Evolutionary conservation across 768 basidiomycete genomes (phyloP).

Genomic region (Podaxis sp.): DNA sequence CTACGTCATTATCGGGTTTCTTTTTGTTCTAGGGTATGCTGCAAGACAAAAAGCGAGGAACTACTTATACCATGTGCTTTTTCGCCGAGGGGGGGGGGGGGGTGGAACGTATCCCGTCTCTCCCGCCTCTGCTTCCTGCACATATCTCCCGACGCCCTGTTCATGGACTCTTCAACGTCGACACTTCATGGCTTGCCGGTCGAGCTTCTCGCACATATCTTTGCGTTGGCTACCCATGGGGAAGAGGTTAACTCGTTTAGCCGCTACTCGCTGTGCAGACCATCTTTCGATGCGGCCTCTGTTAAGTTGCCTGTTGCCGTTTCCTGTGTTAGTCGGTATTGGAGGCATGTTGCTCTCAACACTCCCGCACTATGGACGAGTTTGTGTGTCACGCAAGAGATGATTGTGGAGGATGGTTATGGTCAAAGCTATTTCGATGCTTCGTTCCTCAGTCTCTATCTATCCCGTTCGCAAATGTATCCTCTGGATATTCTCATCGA

Average conservation of each 20-base stretch:
- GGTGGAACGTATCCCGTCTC: conserved; percentile 9
- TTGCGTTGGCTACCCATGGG: conserved; percentile 40
- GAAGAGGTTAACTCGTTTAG: conserved; percentile 12
- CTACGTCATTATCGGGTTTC: conserved; percentile 19
- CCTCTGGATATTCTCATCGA: conserved; percentile 56
- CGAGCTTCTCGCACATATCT: conserved; percentile 55
- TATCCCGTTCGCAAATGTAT: conserved; percentile 42
- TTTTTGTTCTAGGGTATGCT: conserved; percentile 32
- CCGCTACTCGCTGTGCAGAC: conserved; percentile 11
- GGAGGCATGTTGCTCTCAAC: conserved; percentile 45
- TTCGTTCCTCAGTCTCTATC: conserved; percentile 34
- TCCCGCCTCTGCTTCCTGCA: conserved; percentile 14
- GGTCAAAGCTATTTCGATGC: conserved; percentile 24
- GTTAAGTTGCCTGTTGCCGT: conserved; percentile 41
- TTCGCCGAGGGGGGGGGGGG: conserved; percentile 1
- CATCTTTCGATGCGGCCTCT: conserved; percentile 34
- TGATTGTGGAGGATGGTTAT: conserved; percentile 20
- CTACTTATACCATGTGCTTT: conserved; percentile 23
- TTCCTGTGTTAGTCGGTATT: conserved; percentile 45
- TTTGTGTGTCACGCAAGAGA: conserved; percentile 42
- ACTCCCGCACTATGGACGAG: conserved; percentile 54
- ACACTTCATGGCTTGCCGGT: conserved; percentile 45
- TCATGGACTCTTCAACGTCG: conserved; percentile 16
- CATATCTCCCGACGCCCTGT: neutral
- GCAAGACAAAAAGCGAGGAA: conserved; percentile 27